Evolutionary conservation across 768 basidiomycete species (phyloP).

Genomic region (Lactifluus volemus): DNA sequence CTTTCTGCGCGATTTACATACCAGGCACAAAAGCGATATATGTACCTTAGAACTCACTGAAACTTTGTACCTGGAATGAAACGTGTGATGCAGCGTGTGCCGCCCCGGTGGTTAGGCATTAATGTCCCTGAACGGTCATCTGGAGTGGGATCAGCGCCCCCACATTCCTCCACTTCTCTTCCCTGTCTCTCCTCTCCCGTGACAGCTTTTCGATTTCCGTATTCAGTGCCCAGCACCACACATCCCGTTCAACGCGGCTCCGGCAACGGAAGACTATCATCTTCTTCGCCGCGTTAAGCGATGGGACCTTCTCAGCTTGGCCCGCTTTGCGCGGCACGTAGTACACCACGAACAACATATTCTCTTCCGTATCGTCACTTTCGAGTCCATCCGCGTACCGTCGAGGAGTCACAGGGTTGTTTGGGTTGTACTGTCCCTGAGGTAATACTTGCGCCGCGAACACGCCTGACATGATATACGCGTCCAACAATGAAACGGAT

Average conservation of each 20-base stretch:
- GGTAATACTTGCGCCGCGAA: conserved; percentile 62
- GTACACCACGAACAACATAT: conserved; percentile 79
- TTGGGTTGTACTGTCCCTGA: conserved; percentile 51
- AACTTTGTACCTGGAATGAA: not conserved
- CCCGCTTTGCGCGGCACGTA: conserved; percentile 36
- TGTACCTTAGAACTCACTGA: not conserved
- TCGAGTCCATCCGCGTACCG: conserved; percentile 89
- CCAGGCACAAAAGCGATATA: not conserved
- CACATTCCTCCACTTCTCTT: conserved; percentile 52
- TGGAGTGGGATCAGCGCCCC: conserved; percentile 38
- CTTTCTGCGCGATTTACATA: not conserved
- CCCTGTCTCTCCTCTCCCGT: conserved; percentile 52
- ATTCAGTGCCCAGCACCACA: conserved; percentile 93
- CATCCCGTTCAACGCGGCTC: conserved; percentile 81
- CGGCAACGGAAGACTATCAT: conserved; percentile 61
- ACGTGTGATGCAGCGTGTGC: not conserved
- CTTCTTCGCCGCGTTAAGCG: conserved; percentile 50
- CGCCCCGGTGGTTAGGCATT: not conserved
- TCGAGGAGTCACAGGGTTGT: conserved; percentile 45
- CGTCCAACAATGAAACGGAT: conserved; percentile 57
- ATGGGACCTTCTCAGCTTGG: conserved; percentile 30
- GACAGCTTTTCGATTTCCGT: conserved; percentile 80
- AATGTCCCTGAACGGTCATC: not conserved
- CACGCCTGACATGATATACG: conserved; percentile 83
- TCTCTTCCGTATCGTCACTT: conserved; percentile 79